Conservation (phyloP, 371 early-diverging fungal genomes). For the Saksenaea oblongispora region DNA sequence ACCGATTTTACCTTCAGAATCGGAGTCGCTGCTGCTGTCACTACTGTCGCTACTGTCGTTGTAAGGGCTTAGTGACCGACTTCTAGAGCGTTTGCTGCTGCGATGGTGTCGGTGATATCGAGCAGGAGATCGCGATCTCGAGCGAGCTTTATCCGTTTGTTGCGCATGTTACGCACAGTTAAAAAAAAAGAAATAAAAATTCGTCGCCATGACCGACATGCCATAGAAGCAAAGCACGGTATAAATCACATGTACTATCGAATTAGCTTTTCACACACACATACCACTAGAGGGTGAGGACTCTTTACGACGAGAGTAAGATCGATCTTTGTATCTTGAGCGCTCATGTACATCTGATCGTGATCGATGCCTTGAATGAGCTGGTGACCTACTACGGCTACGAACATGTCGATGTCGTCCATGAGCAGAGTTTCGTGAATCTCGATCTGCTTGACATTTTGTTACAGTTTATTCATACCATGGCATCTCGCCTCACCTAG, state of each 20-base stretch:
- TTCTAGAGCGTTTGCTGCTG: background rate
- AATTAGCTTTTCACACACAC: background rate
- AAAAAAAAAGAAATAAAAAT: background rate
- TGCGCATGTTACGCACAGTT: background rate
- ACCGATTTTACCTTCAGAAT: constrained; percentile 10
- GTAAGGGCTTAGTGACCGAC: constrained; percentile 7
- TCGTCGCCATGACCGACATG: constrained; percentile 1
- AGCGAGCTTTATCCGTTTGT: background rate
- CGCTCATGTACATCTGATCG: constrained; percentile 5
- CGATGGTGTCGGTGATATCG: constrained; percentile 5
- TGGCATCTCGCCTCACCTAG: background rate
- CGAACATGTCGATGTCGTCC: background rate
- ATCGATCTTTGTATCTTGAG: background rate
- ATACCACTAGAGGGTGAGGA: background rate
- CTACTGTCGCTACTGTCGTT: background rate
- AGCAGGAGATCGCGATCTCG: constrained; percentile 6
- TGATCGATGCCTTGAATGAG: constrained; percentile 7
- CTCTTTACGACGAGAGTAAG: background rate
- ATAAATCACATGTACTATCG: background rate
- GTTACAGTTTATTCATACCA: background rate
- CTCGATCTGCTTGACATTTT: background rate
- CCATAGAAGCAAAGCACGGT: background rate
- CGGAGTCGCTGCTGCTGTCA: constrained; percentile 2
- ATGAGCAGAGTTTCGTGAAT: background rate
- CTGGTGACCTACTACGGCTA: constrained; percentile 13